Percentiles rank a stretch among this genome's conserved stretches.
Conservation (phyloP, 1,139 yeast species). For the Entelexis sorbosivorans region DNA sequence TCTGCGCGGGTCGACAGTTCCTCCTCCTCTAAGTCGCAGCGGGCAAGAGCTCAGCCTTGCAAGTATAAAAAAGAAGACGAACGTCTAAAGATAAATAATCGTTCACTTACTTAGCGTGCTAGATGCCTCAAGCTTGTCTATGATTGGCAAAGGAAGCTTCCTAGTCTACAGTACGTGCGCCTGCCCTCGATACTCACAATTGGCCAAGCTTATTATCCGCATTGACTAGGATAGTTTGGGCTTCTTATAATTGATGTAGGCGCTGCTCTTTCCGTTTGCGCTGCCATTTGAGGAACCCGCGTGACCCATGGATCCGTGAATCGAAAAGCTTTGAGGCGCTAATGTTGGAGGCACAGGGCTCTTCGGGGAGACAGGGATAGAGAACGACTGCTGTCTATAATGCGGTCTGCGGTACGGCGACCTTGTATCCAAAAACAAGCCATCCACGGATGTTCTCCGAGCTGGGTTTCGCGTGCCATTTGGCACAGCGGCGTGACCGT, state of each 20-base stretch:
- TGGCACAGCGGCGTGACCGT: background rate
- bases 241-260: background rate
- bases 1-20: background rate
- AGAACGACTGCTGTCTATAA: background rate
- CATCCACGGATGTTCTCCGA: background rate
- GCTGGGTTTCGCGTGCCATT: background rate
- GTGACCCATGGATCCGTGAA: background rate
- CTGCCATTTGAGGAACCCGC: background rate
- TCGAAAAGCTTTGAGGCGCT: background rate
- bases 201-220: no score
- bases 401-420: background rate
- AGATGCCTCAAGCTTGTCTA: background rate
- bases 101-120: no score
- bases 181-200: no score
- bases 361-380: background rate
- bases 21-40: constrained; percentile 1
- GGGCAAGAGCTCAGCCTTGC: constrained; percentile 8
- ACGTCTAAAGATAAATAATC: background rate
- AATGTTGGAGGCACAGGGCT: background rate
- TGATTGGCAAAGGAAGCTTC: no score
- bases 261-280: background rate
- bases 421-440: background rate
- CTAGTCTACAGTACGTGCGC: no score
- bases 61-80: background rate
- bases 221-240: background rate